Base-by-base conservation (phyloP, 2,329 filamentous ascomycete species). In the Aureobasidium uvarum region DNA sequence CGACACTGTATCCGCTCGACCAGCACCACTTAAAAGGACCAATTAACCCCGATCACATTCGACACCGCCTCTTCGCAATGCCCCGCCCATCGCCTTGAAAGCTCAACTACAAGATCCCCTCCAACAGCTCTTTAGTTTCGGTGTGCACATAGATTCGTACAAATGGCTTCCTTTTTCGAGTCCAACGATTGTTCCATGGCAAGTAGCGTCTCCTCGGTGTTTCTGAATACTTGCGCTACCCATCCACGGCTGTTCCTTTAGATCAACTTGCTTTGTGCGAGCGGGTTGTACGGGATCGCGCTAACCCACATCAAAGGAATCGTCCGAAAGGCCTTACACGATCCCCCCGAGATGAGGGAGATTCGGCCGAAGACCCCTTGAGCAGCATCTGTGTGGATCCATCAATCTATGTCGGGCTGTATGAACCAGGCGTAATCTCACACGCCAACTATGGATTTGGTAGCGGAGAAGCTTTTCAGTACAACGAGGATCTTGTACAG, bases 401-500 rank as follows among this genome's bases (percentile, higher is more conserved):
- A 6, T 54, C 20, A 14, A 45, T 54, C 38, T 48, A 39, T 45
- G 48, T 10, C 14, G 48, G 48, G 20, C 33, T 39, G 36, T 20
- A 25, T 25, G 43, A 28, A 16, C 13, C 45, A 20, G 31, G 20
- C 6, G 45, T 36, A 16, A 3, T 28, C 13, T 48, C 20, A 8
- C 41, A 62, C 33, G 14, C 23, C 33, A 14, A 39, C n/a, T 46
- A 46, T 23, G 41, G 6, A 23, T 25, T 38, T 28, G 10, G n/a
- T 8, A 48, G n/a, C 23, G 36, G 10, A 52, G 16, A 43, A 18
- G 25, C 60, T 11, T 20, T 52, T 8, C 36, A 25, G 31, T 63
- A 63, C 60, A 63, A 33, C 48, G 60, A 63, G 4, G 60, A 63
- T 16, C n/a, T 63, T 54, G 60, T 63, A 31, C 60, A 63, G 46